These are phyloP conservation scores for Begonia loranthoides DNA, from an alignment of 306 rosid genomes.

Conservation along the genomic window DNA sequence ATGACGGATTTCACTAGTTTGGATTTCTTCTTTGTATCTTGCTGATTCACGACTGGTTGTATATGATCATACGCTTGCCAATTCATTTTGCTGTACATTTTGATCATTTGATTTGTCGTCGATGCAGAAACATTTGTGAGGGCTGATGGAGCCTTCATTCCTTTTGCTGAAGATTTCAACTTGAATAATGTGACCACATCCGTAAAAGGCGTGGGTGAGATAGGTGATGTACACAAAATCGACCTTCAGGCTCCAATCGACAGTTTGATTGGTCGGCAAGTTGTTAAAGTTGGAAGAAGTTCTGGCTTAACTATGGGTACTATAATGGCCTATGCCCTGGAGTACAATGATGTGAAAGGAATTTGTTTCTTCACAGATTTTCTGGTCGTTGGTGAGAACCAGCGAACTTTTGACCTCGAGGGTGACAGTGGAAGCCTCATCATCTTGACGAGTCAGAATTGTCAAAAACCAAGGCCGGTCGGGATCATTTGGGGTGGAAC, in stretches of 20 bases:
- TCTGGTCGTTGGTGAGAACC: conserved; percentile 98
- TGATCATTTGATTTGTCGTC: conserved; percentile 13
- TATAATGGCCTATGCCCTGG: conserved; percentile 88
- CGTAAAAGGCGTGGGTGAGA: conserved; percentile 78
- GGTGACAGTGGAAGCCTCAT: conserved; percentile 99
- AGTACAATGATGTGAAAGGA: conserved; percentile 93
- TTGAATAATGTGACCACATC: conserved; percentile 50
- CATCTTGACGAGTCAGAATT: conserved; percentile 61
- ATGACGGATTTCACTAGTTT: too few relatives aligned
- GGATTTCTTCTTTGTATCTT: too few relatives aligned
- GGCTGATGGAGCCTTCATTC: conserved; percentile 98
- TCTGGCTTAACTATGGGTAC: conserved; percentile 93
- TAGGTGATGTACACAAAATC: conserved; percentile 72
- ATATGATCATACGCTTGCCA: too few relatives aligned
- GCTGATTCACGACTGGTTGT: too few relatives aligned
- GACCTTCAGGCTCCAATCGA: conserved; percentile 88
- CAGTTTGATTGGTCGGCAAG: conserved; percentile 89
- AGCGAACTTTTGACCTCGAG: conserved; percentile 93
- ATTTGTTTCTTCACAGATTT: conserved; percentile 96
- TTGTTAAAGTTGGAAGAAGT: conserved; percentile 94
- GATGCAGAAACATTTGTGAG: conserved; percentile 96
- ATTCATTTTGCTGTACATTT: too few relatives aligned
- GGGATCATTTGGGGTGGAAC: conserved; percentile 99
- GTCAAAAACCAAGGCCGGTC: conserved; percentile 74
- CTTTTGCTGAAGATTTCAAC: conserved; percentile 75